Percentiles rank a stretch among this genome's conserved stretches.
These are phyloP conservation scores for Penicillium nordicum DNA, from an alignment of 2,329 filamentous ascomycete genomes.

Conservation along the genomic window DNA sequence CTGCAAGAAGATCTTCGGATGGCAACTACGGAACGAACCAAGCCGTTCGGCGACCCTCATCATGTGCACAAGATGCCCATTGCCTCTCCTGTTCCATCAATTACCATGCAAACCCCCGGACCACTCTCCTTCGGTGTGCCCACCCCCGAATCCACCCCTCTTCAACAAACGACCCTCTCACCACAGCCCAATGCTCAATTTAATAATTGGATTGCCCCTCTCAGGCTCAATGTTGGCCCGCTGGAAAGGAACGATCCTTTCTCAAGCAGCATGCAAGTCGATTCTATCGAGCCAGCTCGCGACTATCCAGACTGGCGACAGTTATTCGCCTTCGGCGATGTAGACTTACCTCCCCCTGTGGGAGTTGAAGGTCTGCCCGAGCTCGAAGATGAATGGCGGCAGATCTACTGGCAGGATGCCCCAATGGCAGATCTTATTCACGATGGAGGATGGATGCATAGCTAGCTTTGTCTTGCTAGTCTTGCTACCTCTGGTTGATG, in stretches of 20 bases:
- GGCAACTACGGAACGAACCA: constrained; percentile 34
- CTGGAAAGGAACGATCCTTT: constrained; percentile 24
- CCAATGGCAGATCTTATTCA: constrained; percentile 42
- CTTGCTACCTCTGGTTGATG: background rate
- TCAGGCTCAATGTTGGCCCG: constrained; percentile 26
- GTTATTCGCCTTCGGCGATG: constrained; percentile 40
- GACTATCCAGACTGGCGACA: constrained; percentile 43
- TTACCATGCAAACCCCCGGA: constrained; percentile 21
- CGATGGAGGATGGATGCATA: constrained; percentile 41
- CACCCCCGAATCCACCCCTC: constrained; percentile 30
- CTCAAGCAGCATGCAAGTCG: constrained; percentile 27
- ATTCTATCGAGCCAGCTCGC: constrained; percentile 33
- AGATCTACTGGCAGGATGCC: constrained; percentile 44
- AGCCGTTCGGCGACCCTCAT: constrained; percentile 21
- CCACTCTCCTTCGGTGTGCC: constrained; percentile 28
- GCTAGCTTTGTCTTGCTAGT: constrained; percentile 8
- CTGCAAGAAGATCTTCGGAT: constrained; percentile 41
- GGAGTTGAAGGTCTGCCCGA: constrained; percentile 39
- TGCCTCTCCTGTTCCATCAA: constrained; percentile 18
- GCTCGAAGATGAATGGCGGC: constrained; percentile 45
- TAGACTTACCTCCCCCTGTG: constrained; percentile 37
- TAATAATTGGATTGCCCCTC: constrained; percentile 32
- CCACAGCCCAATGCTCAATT: constrained; percentile 28
- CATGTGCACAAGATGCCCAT: constrained; percentile 18
- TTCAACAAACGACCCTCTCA: constrained; percentile 23